Conservation (phyloP, 352 stramenopile species). For the Nothophytophthora sp. region DNA sequence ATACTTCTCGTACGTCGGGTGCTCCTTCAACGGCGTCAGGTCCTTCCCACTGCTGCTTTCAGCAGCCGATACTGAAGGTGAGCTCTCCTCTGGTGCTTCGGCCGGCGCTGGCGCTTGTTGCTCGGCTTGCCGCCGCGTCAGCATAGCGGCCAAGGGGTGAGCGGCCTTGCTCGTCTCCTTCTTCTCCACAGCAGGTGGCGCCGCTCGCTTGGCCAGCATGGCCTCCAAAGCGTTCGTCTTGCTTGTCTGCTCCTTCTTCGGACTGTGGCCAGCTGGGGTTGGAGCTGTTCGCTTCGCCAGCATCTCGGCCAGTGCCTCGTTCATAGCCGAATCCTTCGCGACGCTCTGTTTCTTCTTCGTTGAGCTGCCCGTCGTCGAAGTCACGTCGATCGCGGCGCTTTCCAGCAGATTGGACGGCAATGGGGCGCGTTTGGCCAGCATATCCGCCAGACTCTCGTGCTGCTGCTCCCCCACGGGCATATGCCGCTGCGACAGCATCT, state of each 20-base stretch:
- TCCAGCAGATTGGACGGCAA: slow-evolving; percentile 4
- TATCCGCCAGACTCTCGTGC: slow-evolving; percentile 35
- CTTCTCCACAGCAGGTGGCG: neutral
- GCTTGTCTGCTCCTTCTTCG: neutral
- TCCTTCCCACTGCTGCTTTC: slow-evolving; percentile 17
- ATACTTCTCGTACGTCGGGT: slow-evolving; percentile 73
- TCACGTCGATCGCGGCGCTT: neutral
- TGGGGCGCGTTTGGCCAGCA: slow-evolving; percentile 23
- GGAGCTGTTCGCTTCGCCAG: slow-evolving; percentile 25
- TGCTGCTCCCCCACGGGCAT: slow-evolving; percentile 29
- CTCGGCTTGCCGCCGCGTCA: slow-evolving; percentile 31
- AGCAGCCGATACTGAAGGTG: slow-evolving; percentile 4
- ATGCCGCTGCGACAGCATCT: slow-evolving; percentile 38
- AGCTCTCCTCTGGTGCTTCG: slow-evolving; percentile 1
- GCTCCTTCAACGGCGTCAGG: slow-evolving; percentile 51
- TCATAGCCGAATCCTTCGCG: slow-evolving; percentile 12
- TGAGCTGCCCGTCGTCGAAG: too few species aligned
- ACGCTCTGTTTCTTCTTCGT: slow-evolving; percentile 1
- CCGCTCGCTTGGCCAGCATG: slow-evolving; percentile 33
- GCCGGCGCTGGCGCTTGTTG: slow-evolving; percentile 12
- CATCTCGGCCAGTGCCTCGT: slow-evolving; percentile 42
- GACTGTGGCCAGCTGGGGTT: slow-evolving; percentile 7
- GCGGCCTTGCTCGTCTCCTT: slow-evolving; percentile 11
- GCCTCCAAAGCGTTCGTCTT: slow-evolving; percentile 37
- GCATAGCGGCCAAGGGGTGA: slow-evolving; percentile 43